Conservation (phyloP, 164 flowering plant species). For the Piper longum region DNA sequence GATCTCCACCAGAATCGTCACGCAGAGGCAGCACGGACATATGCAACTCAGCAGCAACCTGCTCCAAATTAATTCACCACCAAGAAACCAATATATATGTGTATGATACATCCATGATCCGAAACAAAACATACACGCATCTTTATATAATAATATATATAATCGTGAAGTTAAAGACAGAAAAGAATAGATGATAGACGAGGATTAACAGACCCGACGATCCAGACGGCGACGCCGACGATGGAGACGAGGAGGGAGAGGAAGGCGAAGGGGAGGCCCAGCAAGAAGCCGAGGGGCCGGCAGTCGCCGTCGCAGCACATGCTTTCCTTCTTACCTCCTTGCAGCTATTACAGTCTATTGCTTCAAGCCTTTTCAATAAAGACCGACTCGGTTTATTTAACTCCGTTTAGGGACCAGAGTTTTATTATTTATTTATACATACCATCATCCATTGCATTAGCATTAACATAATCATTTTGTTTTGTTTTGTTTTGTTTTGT, state of each 20-base stretch:
- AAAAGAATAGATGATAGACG: background rate
- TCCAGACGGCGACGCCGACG: constrained; percentile 63
- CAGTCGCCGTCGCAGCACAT: constrained; percentile 34
- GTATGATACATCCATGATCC: background rate
- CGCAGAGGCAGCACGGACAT: constrained; percentile 90
- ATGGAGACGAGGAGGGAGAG: constrained; percentile 56
- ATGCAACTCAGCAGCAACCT: constrained; percentile 58
- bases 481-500: too few relatives aligned
- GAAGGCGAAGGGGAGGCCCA: constrained; percentile 79
- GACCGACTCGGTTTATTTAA: too few relatives aligned
- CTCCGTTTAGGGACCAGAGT: too few relatives aligned
- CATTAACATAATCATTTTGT: too few relatives aligned
- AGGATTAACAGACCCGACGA: constrained; percentile 44
- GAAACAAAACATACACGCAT: too few relatives aligned
- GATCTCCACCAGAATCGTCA: constrained; percentile 68
- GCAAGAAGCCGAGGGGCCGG: constrained; percentile 66
- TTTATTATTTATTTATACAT: too few relatives aligned
- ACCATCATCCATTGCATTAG: too few relatives aligned
- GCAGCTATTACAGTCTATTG: too few relatives aligned
- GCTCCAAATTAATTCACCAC: constrained; percentile 5
- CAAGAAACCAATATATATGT: constrained; percentile 1
- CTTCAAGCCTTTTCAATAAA: too few relatives aligned
- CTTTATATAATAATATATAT: background rate
- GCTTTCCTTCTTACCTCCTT: background rate
- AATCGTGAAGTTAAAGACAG: background rate